A percentile compares a stretch with the other conserved stretches of the same genome.
phyloP scores from a whole-genome alignment of 2,329 filamentous ascomycete genomes.

The Sclerotinia subarctica region DNA sequence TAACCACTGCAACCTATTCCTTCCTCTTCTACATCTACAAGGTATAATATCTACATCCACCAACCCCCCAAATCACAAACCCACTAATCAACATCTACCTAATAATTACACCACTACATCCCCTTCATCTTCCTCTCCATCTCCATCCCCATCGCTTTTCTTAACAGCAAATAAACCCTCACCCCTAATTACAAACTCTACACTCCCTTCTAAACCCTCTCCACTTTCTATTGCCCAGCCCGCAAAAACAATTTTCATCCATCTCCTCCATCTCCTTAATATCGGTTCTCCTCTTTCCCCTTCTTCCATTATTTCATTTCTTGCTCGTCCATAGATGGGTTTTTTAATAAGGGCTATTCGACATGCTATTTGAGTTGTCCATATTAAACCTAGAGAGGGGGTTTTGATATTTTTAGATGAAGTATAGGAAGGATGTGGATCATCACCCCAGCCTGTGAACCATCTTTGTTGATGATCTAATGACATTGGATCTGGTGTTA shows the following conservation, averaged over 20 bases:
- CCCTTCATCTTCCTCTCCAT: no score
- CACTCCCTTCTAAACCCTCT: slow-evolving; percentile 48
- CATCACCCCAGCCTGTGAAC: slow-evolving; percentile 93
- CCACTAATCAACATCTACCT: no score
- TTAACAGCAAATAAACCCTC: slow-evolving; percentile 52
- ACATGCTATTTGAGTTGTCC: slow-evolving; percentile 83
- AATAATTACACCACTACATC: no score
- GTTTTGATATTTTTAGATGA: slow-evolving; percentile 62
- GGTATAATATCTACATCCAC: no score
- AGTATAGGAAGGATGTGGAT: slow-evolving; percentile 41
- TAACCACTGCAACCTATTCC: no score
- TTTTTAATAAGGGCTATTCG: slow-evolving; percentile 78
- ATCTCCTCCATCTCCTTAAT: slow-evolving; percentile 64
- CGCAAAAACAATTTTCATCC: slow-evolving; percentile 87
- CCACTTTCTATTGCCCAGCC: slow-evolving; percentile 63
- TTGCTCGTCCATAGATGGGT: slow-evolving; percentile 47
- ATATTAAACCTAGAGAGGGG: slow-evolving; percentile 81
- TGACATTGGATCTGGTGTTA: slow-evolving; percentile 56
- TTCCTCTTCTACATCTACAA: no score
- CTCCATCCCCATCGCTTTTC: slow-evolving; percentile 18
- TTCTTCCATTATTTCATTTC: slow-evolving; percentile 38
- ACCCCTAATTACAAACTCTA: slow-evolving; percentile 73
- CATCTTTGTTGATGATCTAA: slow-evolving; percentile 90
- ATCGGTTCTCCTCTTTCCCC: slow-evolving; percentile 46
- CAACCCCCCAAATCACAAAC: no score